Conservation (phyloP, 768 basidiomycete genomes). For the Mycena galopus region DNA sequence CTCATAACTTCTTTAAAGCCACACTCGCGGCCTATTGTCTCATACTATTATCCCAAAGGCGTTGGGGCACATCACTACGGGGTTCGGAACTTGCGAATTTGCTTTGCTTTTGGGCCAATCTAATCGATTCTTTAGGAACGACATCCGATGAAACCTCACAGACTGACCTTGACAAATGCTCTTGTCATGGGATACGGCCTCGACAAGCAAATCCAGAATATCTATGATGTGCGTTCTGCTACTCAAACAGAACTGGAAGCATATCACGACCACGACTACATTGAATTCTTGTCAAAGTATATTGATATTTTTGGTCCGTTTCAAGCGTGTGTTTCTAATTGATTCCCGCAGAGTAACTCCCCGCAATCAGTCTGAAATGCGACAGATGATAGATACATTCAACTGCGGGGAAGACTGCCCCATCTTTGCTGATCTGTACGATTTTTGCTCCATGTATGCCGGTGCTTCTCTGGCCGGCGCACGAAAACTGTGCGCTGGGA, state of each 20-base stretch:
- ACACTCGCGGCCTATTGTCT: conserved; percentile 91
- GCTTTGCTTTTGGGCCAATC: not conserved
- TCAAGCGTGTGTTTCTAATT: conserved; percentile 1
- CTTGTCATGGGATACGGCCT: conserved; percentile 96
- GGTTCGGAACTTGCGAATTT: conserved; percentile 58
- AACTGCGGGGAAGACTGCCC: conserved; percentile 99
- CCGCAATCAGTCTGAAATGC: conserved; percentile 75
- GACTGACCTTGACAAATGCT: conserved; percentile 95
- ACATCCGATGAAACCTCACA: conserved; percentile 99
- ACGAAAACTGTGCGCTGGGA: conserved; percentile 84
- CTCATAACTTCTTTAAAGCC: conserved; percentile 53
- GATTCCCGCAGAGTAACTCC: conserved; percentile 80
- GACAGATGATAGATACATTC: conserved; percentile 84
- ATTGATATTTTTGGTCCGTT: conserved; percentile 36
- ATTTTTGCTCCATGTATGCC: conserved; percentile 94
- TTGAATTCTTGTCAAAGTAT: conserved; percentile 94
- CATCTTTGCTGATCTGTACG: conserved; percentile 94
- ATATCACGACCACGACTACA: conserved; percentile 96
- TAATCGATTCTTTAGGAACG: conserved; percentile 73
- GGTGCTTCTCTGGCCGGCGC: conserved; percentile 94
- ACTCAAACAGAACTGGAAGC: conserved; percentile 90
- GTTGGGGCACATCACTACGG: conserved; percentile 98
- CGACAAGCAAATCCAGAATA: conserved; percentile 93
- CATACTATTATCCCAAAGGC: conserved; percentile 95
- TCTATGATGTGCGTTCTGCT: conserved; percentile 90